Evolutionary conservation across 2,329 filamentous ascomycete genomes (phyloP), one percentile per base, ranked within the genome.

Genomic region (Aspergillus ruber): DNA sequence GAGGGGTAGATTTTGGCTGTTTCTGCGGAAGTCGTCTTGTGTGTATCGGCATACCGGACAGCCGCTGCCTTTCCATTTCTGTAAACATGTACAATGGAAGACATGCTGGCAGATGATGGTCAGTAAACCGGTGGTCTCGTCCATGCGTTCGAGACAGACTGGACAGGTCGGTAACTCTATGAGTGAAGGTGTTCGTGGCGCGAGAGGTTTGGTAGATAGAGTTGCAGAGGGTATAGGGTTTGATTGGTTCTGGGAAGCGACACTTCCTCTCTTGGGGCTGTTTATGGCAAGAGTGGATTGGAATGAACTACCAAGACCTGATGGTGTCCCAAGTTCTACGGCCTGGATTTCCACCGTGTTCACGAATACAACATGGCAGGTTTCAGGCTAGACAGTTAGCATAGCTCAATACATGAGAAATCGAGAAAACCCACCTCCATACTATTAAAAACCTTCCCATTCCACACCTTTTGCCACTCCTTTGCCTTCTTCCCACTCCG

Each of bases 71-170:
- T 88, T 88, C 93, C 93, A 98, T 64, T 93, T 97, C 62, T 95
- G 88, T 1, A 98, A 76, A 68, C 93, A 98, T 1, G 85, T 90
- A 64, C 93, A 97, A 66, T 98, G 93, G 64, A 98, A 98, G 44
- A 97, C 89, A 61, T 98, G 93, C 61, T 97, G 91, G 64, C 93
- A 98, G 25, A 94, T 84, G 36, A 97, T 97, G 1, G 93, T 98
- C 63, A 98, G 81, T 2, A 98, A 76, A 0, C 93, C 93, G 0
- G 90, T 94, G 0, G 90, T 96, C 65, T 97, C 91, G 61, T 98
- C 93, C 93, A 98, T 98, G 42, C 91, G 85, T 67, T 98, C 93
- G 4, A 98, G 78, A 56, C 93, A 98, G 8, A 98, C 93, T 0
- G 93, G 90, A 55, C 93, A 98, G 1, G 93, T 97, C 2, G 93